Evolutionary conservation across 2,329 filamentous ascomycete species (phyloP).

Genomic region (Beauveria bassiana): DNA sequence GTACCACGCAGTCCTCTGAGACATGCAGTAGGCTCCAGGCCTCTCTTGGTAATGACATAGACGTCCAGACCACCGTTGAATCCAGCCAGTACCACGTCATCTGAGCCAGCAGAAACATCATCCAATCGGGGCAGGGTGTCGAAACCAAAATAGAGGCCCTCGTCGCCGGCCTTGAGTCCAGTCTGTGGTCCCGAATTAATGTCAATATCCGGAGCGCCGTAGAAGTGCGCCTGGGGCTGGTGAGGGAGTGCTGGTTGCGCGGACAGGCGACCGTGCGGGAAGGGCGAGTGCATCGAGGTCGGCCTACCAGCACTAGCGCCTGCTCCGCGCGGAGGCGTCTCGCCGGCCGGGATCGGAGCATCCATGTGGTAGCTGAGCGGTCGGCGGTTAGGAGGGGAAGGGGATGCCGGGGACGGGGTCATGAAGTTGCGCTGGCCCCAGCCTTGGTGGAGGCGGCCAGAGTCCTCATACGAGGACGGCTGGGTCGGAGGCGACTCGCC

Average conservation of each 20-base stretch:
- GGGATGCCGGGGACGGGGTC: slow-evolving; percentile 36
- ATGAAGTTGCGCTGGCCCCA: slow-evolving; percentile 39
- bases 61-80: slow-evolving; percentile 75
- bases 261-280: slow-evolving; percentile 36
- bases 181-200: slow-evolving; percentile 52
- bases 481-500: slow-evolving; percentile 36
- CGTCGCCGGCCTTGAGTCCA: slow-evolving; percentile 55
- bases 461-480: slow-evolving; percentile 34
- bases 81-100: slow-evolving; percentile 67
- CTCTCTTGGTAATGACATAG: slow-evolving; percentile 63
- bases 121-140: slow-evolving; percentile 55
- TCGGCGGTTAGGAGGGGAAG: slow-evolving; percentile 32
- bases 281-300: slow-evolving; percentile 45
- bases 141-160: slow-evolving; percentile 74
- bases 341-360: slow-evolving; percentile 33
- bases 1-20: slow-evolving; percentile 72
- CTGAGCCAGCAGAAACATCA: slow-evolving; percentile 32
- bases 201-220: slow-evolving; percentile 66
- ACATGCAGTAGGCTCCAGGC: slow-evolving; percentile 60
- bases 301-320: slow-evolving; percentile 28
- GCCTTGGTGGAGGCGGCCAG: slow-evolving; percentile 28
- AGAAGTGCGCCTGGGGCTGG: slow-evolving; percentile 70
- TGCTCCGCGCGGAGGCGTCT: slow-evolving; percentile 30
- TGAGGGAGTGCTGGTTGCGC: slow-evolving; percentile 63
- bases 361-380: slow-evolving; percentile 51